Percentiles rank a stretch among this genome's conserved stretches.
phyloP scores from a whole-genome alignment of 805 yeast species.

The Candida pseudofarinosa region DNA sequence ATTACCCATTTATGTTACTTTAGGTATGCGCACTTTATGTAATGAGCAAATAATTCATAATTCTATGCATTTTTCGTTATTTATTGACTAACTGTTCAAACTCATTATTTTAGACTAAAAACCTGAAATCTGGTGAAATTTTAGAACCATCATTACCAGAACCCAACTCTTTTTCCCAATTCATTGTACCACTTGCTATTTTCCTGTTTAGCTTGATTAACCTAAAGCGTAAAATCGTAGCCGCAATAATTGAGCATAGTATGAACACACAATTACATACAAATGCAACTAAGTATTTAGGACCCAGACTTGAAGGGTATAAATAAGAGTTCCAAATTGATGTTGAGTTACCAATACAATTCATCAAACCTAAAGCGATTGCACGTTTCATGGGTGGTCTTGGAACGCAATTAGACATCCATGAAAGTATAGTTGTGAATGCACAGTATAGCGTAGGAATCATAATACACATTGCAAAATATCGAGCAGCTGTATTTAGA shows the following conservation, averaged over 20 bases:
- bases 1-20: neutral
- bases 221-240: slow-evolving; percentile 36
- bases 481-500: slow-evolving; percentile 52
- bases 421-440: slow-evolving; percentile 48
- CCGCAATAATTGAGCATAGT: slow-evolving; percentile 34
- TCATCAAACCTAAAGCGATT: slow-evolving; percentile 53
- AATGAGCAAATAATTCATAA: neutral
- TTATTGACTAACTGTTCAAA: neutral
- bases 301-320: slow-evolving; percentile 42
- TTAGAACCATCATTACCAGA: slow-evolving; percentile 41
- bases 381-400: slow-evolving; percentile 60
- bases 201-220: slow-evolving; percentile 36
- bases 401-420: slow-evolving; percentile 55
- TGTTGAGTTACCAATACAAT: slow-evolving; percentile 52
- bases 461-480: slow-evolving; percentile 58
- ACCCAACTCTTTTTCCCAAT: slow-evolving; percentile 48
- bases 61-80: neutral
- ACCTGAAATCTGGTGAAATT: slow-evolving; percentile 43
- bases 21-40: neutral
- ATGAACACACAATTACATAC: slow-evolving; percentile 47
- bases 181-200: slow-evolving; percentile 43
- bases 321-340: slow-evolving; percentile 54
- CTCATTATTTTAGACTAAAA: slow-evolving; percentile 19
- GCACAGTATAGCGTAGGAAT: slow-evolving; percentile 54
- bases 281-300: slow-evolving; percentile 46